Base-by-base conservation (phyloP, 140 eudicot species). In the Erigeron philadelphicus region DNA sequence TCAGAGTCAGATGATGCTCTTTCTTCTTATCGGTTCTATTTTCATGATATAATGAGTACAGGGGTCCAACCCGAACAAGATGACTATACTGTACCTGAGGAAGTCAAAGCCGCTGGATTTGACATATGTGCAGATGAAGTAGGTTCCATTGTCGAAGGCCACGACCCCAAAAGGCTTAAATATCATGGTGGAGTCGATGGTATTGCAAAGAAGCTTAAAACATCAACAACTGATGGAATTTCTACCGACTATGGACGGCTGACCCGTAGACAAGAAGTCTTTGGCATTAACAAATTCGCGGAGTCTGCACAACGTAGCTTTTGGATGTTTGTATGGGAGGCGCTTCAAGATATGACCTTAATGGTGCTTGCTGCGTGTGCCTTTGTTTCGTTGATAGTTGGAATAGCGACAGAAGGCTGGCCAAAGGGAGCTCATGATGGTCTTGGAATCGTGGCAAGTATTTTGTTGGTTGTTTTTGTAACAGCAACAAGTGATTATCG, bases 401-500 rank as follows among this genome's bases (percentile, higher is more conserved):
- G 99, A 53, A 69, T 94, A 16, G 88, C 95, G 43, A 89, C 88
- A 18, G 99, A 94, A 84, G 99, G 99, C 23, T 94, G 99, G 99
- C 97, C 99, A 6, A 71, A 80, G 16, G 99, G 99, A 9, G 90
- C 99, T 56, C 99, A 89, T 35, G 99, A 94, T 70, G 99, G 99
- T 13, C 89, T 94, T 55, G 99, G 99, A 38, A 94, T 94, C 9
- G 96, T 79, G 35, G 99, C 99, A 2, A 89, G 97, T 73, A 94
- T 94, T 41, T 80, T 94, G 70, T 38, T 94, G 62, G 99, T 94
- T 44, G 99, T 94, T 16, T 84, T 94, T 62, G 99, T 94, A 41
- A 94, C 99, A 3, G 99, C 99, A n/a, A 89, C 89, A 2, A 94
- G 99, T 70, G 99, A 94, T 76, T 94, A 94, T 53, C 95, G 95